phyloP scores from a whole-genome alignment of 495 filamentous ascomycete species.

The Neurospora sublineolata region DNA sequence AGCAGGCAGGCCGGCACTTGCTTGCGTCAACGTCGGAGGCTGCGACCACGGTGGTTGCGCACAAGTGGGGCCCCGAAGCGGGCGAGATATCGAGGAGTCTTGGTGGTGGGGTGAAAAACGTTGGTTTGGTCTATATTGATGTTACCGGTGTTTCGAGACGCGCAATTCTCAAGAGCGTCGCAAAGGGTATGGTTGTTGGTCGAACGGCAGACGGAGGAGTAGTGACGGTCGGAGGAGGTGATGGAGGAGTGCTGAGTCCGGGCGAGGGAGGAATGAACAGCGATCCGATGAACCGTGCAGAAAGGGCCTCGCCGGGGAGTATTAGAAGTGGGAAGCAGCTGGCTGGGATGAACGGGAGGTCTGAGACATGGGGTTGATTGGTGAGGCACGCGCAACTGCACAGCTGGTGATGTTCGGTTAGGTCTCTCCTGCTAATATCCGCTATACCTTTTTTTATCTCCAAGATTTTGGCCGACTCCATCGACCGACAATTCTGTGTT shows the following conservation, averaged over 20 bases:
- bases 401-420: background rate
- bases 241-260: constrained; percentile 33
- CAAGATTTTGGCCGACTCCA: background rate
- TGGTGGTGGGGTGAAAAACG: constrained; percentile 83
- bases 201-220: constrained; percentile 73
- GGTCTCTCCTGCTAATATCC: background rate
- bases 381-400: background rate
- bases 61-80: constrained; percentile 78
- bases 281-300: background rate
- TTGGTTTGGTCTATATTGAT: constrained; percentile 96
- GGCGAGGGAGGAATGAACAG: background rate
- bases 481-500: background rate
- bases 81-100: constrained; percentile 59
- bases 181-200: constrained; percentile 97
- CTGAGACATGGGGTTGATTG: background rate
- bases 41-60: constrained; percentile 67
- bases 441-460: background rate
- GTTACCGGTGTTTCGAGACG: constrained; percentile 80
- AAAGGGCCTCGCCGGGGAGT: constrained; percentile 5
- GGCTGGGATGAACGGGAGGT: constrained; percentile 8
- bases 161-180: constrained; percentile 83
- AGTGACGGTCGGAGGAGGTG: constrained; percentile 71
- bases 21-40: constrained; percentile 61
- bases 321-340: constrained; percentile 18
- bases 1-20: constrained; percentile 66